Percentiles rank a stretch among this genome's conserved stretches.
These are phyloP conservation scores for Emergomyces africanus DNA, from an alignment of 2,329 filamentous ascomycete genomes.

Conservation along the genomic window DNA sequence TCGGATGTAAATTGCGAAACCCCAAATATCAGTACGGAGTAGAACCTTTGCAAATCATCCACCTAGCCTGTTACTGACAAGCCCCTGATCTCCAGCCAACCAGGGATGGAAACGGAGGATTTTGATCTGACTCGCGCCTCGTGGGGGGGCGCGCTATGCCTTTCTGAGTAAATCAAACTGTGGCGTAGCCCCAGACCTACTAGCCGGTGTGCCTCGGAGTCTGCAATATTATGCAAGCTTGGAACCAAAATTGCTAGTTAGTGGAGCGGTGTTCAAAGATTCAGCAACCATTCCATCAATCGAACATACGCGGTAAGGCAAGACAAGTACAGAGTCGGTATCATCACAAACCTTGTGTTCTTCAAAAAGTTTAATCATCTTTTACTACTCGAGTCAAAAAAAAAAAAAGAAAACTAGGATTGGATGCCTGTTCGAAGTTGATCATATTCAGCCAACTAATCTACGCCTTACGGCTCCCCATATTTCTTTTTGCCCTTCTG, in stretches of 20 bases:
- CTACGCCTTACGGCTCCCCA: neutral
- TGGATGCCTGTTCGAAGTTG: neutral
- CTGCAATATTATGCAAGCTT: neutral
- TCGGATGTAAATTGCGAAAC: no score
- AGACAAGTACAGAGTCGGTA: neutral
- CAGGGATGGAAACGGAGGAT: no score
- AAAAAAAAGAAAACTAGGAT: neutral
- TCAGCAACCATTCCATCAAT: neutral
- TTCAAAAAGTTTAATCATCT: no score
- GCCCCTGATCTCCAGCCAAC: no score
- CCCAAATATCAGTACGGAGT: no score
- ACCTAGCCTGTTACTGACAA: no score
- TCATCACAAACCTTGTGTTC: no score
- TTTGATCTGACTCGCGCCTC: neutral
- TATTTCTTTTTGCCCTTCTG: neutral
- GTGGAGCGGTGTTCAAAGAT: neutral
- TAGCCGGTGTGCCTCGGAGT: neutral
- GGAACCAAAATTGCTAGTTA: no score
- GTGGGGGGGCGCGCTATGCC: neutral
- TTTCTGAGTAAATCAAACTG: neutral
- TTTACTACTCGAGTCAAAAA: no score
- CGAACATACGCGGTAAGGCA: neutral
- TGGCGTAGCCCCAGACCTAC: neutral
- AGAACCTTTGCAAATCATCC: no score
- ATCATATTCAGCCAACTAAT: neutral